These are phyloP conservation scores for Podila epigama DNA, from an alignment of 192 early-diverging fungal genomes.

Conservation along the genomic window DNA sequence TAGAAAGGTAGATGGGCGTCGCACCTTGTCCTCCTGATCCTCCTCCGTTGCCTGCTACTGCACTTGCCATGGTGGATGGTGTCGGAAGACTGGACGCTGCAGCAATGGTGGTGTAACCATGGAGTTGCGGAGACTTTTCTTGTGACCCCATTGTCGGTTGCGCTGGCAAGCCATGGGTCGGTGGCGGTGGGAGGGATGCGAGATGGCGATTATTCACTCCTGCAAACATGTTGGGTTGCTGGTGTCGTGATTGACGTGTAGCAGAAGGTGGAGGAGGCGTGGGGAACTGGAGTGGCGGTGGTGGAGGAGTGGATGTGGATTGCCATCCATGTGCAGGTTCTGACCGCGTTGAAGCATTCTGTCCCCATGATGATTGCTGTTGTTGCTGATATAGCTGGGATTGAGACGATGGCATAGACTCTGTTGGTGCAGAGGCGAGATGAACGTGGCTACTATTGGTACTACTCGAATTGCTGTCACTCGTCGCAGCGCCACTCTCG, in stretches of 20 bases:
- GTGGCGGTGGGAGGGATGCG: constrained; percentile 14
- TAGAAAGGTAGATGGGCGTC: constrained; percentile 37
- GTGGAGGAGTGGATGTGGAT: not conserved
- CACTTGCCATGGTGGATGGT: too few relatives aligned
- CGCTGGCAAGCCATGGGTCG: constrained; percentile 12
- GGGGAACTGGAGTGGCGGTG: constrained; percentile 21
- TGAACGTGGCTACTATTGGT: constrained; percentile 28
- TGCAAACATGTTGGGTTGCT: constrained; percentile 9
- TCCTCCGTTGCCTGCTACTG: too few relatives aligned
- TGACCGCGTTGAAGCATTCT: constrained; percentile 1
- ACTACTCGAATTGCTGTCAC: constrained; percentile 23
- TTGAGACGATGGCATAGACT: not conserved
- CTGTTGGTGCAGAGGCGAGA: constrained; percentile 5
- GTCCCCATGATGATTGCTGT: too few relatives aligned
- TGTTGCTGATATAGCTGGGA: constrained; percentile 3
- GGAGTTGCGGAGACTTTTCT: not conserved
- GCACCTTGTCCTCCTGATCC: constrained; percentile 11
- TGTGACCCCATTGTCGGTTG: constrained; percentile 1
- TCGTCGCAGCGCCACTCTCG: too few relatives aligned
- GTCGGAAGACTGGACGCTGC: too few relatives aligned
- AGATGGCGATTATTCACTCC: constrained; percentile 1
- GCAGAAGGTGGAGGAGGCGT: constrained; percentile 33
- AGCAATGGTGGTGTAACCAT: not conserved
- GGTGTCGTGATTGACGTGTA: constrained; percentile 16
- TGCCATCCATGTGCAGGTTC: not conserved